Conservation (phyloP, 2,329 filamentous ascomycete genomes). For the Talaromyces albobiverticillius region DNA sequence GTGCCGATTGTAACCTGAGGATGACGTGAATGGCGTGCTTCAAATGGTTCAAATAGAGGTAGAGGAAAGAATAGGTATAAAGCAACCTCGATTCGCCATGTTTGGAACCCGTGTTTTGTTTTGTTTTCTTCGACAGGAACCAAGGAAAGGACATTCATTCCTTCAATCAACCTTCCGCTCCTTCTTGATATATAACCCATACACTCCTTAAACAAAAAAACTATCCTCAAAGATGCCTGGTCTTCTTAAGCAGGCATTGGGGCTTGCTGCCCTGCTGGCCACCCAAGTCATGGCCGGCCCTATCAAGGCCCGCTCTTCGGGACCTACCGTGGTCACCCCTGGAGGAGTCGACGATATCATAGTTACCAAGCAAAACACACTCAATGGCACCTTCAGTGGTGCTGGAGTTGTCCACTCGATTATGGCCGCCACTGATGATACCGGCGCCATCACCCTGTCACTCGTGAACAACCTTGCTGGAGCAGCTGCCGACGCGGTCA, state of each 20-base stretch:
- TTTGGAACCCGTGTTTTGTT: background rate
- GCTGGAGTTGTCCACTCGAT: background rate
- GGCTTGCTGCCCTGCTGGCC: slow-evolving; percentile 8
- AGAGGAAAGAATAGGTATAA: background rate
- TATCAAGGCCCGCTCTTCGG: background rate
- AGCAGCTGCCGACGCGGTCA: slow-evolving; percentile 22
- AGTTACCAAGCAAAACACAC: slow-evolving; percentile 2
- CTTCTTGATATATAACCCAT: background rate
- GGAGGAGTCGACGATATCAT: slow-evolving; percentile 4
- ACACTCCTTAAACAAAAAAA: background rate
- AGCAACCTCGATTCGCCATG: background rate
- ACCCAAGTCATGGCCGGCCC: slow-evolving; percentile 9
- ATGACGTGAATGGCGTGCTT: background rate
- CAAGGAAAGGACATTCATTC: background rate
- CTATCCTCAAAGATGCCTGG: slow-evolving; percentile 5
- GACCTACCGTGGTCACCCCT: slow-evolving; percentile 8
- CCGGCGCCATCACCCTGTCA: slow-evolving; percentile 5
- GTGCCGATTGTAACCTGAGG: slow-evolving; percentile 7
- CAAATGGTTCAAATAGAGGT: background rate
- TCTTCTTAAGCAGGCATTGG: slow-evolving; percentile 3
- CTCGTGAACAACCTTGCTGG: slow-evolving; percentile 45
- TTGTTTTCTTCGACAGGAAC: background rate
- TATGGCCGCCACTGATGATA: no score
- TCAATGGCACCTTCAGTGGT: slow-evolving; percentile 5
- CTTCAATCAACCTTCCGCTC: background rate